Evolutionary conservation across 768 basidiomycete species (phyloP), one percentile per base, ranked within the genome.

Genomic region (Mycena crocata): DNA sequence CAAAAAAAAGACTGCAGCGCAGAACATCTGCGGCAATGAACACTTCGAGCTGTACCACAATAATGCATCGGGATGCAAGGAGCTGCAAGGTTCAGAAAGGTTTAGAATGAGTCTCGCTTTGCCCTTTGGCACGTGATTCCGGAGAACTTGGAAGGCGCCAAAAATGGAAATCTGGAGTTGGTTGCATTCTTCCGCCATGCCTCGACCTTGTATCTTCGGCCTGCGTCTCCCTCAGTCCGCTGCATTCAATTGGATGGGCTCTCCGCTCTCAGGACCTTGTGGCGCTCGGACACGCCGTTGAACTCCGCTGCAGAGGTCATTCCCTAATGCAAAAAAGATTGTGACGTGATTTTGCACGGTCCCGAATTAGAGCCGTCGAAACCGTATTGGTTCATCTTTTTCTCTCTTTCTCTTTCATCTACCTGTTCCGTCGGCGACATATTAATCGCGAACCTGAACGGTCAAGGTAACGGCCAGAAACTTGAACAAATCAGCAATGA

Each of bases 291-390:
- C 30, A 42, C 52, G 54, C 59, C 58, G 51, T 52, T 31, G 35
- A 42, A 61, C 5, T 48, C 57, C 59, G 58, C 17, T n/a, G n/a
- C 26, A 59, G 45, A 50, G 65, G 64, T 37, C 42, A 66, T 42
- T 66, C 32, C 65, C 51, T 60, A 49, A 48, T 55, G 28, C 57
- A 40, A 51, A 28, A 31, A 49, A 19, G 44, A 57, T 57, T 49
- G 55, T 70, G 69, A 70, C 69, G 69, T 69, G 58, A 65, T 58
- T 57, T 19, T 62, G 55, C 37, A 50, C 69, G 65, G 65, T 64
- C 54, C 69, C 69, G 69, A 70, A 57, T 59, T 67, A 61, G 50
- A 54, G 56, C 60, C 52, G 42, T 37, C 58, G 52, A 34, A 57
- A 48, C 34, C 48, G 50, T 56, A 49, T 45, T 60, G 30, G 52